phyloP scores from a whole-genome alignment of 2,329 filamentous ascomycete species.

The Ophiosphaerella herpotricha region DNA sequence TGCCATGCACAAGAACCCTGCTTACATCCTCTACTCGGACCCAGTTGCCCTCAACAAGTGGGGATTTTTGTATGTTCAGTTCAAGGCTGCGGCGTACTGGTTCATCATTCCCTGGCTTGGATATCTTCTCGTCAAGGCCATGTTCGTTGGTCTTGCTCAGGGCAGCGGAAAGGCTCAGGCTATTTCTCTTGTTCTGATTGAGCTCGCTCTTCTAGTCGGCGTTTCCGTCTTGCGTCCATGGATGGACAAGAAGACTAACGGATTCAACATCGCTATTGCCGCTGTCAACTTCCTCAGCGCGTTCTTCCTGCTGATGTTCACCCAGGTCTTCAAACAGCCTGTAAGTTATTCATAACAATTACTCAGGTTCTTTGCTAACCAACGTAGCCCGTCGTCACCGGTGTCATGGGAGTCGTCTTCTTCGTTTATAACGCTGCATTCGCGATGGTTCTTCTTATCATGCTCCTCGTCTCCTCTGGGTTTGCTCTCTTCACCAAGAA shows the following conservation, averaged over 20 bases:
- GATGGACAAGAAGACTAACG: slow-evolving; percentile 99
- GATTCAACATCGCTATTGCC: slow-evolving; percentile 92
- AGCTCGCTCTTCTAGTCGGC: slow-evolving; percentile 75
- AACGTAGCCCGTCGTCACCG: slow-evolving; percentile 72
- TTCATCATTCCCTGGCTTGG: slow-evolving; percentile 80
- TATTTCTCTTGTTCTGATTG: slow-evolving; percentile 80
- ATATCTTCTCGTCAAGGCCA: slow-evolving; percentile 81
- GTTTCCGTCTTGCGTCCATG: slow-evolving; percentile 84
- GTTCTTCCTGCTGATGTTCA: slow-evolving; percentile 88
- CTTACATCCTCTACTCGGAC: slow-evolving; percentile 95
- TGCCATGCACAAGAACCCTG: slow-evolving; percentile 90
- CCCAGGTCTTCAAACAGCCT: slow-evolving; percentile 82
- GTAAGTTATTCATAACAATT: slow-evolving; percentile 48
- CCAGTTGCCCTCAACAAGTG: slow-evolving; percentile 94
- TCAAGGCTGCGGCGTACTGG: slow-evolving; percentile 94
- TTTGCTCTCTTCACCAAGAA: slow-evolving; percentile 90
- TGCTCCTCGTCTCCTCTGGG: slow-evolving; percentile 76
- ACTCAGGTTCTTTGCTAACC: slow-evolving; percentile 15
- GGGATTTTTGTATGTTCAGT: slow-evolving; percentile 97
- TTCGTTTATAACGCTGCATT: slow-evolving; percentile 88
- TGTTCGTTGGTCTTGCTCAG: slow-evolving; percentile 86
- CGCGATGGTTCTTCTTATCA: slow-evolving; percentile 77
- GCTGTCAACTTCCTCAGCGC: slow-evolving; percentile 89
- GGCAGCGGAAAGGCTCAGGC: slow-evolving; percentile 73
- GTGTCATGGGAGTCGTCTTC: slow-evolving; percentile 86